phyloP scores from a whole-genome alignment of 2,329 filamentous ascomycete genomes.

The Sporothrix pseudoabietina region DNA sequence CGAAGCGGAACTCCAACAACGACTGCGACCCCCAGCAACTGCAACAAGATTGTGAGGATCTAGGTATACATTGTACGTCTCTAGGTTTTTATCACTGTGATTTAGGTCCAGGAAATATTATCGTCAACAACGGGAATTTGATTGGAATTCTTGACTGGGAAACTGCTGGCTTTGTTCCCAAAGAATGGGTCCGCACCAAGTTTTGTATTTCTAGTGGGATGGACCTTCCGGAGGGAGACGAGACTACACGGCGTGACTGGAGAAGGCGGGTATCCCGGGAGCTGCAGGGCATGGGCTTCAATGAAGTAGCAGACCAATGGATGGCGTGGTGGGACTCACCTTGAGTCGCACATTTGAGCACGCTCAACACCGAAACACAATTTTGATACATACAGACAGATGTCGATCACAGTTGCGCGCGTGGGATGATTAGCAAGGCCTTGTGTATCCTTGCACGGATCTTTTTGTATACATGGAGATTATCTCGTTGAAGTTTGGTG shows the following conservation, averaged over 20 bases:
- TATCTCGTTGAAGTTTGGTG: neutral
- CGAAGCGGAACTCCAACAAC: neutral
- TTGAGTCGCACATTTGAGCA: neutral
- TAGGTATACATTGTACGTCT: constrained; percentile 4
- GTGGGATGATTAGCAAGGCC: neutral
- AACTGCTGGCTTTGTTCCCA: constrained; percentile 14
- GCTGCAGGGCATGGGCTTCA: constrained; percentile 2
- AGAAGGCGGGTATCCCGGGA: constrained; percentile 3
- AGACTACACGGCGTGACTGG: neutral
- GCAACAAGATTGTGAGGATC: neutral
- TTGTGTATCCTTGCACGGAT: neutral
- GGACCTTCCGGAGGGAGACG: neutral
- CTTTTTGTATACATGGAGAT: neutral
- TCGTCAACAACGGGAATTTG: neutral
- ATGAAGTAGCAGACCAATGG: constrained; percentile 16
- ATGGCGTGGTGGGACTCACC: constrained; percentile 1
- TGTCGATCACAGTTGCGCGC: neutral
- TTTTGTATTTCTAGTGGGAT: neutral
- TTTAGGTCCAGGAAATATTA: neutral
- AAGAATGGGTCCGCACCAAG: constrained; percentile 16
- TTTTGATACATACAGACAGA: neutral
- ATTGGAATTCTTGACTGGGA: constrained; percentile 17
- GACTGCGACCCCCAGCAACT: neutral
- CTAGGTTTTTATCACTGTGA: constrained; percentile 17
- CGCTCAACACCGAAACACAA: too few species aligned